Conservation (phyloP, 2,329 filamentous ascomycete genomes). For the Fusarium robinianum region DNA sequence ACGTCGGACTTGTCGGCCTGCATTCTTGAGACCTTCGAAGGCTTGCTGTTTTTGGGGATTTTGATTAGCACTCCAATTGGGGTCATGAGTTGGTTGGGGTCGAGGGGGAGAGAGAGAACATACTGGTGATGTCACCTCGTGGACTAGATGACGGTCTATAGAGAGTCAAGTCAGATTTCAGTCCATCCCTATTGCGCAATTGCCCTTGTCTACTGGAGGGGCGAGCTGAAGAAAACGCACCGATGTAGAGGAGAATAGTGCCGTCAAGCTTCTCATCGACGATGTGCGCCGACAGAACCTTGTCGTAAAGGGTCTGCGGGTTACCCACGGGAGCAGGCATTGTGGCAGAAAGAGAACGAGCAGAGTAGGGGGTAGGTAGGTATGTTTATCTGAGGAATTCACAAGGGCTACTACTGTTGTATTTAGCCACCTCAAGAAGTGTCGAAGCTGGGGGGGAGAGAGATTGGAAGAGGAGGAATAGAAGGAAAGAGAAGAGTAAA, state of each 20-base stretch:
- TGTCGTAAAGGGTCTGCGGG: constrained; percentile 92
- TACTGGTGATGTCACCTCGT: constrained; percentile 97
- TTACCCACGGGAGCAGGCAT: constrained; percentile 77
- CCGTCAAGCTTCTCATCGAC: constrained; percentile 95
- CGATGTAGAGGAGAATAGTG: constrained; percentile 90
- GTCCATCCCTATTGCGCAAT: no score
- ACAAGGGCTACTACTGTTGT: no score
- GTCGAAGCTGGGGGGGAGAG: background rate
- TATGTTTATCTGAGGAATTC: no score
- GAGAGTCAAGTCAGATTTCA: constrained; percentile 21
- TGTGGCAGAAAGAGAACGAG: constrained; percentile 43
- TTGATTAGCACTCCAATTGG: no score
- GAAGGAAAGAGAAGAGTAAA: background rate
- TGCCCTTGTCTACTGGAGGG: background rate
- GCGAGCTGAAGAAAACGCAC: constrained; percentile 54
- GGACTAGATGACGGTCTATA: constrained; percentile 88
- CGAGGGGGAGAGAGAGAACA: constrained; percentile 44
- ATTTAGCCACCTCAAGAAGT: no score
- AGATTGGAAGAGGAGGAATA: background rate
- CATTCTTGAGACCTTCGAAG: constrained; percentile 93
- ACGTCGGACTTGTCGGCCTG: constrained; percentile 82
- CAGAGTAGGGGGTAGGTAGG: background rate
- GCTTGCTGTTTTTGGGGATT: constrained; percentile 73
- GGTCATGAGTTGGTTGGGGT: no score
- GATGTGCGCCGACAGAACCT: constrained; percentile 92